Percentiles rank a stretch among this genome's conserved stretches.
Evolutionary conservation across 805 yeast genomes (phyloP).

Genomic region (Candida chilensis): DNA sequence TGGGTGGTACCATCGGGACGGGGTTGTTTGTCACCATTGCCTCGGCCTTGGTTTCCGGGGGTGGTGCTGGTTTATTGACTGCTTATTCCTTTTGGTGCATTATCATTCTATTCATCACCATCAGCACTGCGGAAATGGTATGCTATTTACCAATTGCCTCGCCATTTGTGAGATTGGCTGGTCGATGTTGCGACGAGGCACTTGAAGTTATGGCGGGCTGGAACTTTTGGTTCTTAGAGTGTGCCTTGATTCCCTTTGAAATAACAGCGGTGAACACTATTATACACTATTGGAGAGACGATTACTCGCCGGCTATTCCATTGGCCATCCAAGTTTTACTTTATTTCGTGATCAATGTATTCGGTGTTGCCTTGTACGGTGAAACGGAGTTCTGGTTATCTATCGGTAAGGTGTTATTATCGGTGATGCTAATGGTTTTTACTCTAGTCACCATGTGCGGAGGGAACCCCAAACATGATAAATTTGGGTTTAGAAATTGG

Average conservation of each 20-base stretch:
- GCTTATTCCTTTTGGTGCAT: constrained; percentile 63
- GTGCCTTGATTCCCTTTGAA: constrained; percentile 76
- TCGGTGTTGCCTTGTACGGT: constrained; percentile 71
- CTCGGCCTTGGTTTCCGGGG: constrained; percentile 51
- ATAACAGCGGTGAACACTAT: constrained; percentile 73
- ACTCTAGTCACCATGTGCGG: constrained; percentile 82
- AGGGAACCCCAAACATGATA: constrained; percentile 69
- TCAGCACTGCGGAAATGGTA: constrained; percentile 72
- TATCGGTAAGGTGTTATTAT: constrained; percentile 62
- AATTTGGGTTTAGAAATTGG: constrained; percentile 53
- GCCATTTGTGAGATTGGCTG: constrained; percentile 68
- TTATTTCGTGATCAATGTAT: constrained; percentile 55
- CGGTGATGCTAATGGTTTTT: constrained; percentile 66
- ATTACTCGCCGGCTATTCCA: constrained; percentile 64
- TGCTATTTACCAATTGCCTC: constrained; percentile 69
- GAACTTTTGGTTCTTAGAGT: constrained; percentile 71
- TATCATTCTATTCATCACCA: constrained; percentile 58
- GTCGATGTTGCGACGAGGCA: constrained; percentile 69
- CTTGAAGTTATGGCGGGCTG: constrained; percentile 70
- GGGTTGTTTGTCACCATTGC: constrained; percentile 73
- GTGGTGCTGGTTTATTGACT: constrained; percentile 57
- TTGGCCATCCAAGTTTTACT: constrained; percentile 56
- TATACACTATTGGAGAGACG: constrained; percentile 75
- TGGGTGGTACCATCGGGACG: constrained; percentile 80
- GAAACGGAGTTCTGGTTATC: constrained; percentile 79